phyloP scores from a whole-genome alignment of 257 asterid species.

The Primulina eburnea region DNA sequence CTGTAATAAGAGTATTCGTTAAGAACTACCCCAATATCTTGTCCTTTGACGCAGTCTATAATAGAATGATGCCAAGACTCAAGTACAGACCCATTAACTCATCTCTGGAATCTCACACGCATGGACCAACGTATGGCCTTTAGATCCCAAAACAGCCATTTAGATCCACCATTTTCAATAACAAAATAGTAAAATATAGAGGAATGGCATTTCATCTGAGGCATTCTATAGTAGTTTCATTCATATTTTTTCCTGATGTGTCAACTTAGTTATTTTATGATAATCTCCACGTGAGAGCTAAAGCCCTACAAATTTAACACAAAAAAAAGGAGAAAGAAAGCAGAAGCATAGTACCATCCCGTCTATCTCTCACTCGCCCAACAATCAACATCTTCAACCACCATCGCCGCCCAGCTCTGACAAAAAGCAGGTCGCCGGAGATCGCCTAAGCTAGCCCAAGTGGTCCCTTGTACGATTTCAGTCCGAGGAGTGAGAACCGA shows the following conservation, averaged over 20 bases:
- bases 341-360: no score
- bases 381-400: no score
- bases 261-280: background rate
- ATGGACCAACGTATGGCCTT: background rate
- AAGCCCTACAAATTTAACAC: no score
- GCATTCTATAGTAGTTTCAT: background rate
- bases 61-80: background rate
- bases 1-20: constrained; percentile 35
- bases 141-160: background rate
- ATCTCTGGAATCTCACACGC: background rate
- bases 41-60: background rate
- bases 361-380: no score
- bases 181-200: background rate
- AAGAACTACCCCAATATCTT: background rate
- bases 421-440: no score
- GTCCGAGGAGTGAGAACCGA: no score
- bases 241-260: background rate
- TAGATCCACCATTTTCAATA: background rate
- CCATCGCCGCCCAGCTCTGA: no score
- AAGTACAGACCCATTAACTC: background rate
- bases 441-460: no score
- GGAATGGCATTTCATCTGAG: background rate
- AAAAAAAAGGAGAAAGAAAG: no score
- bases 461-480: no score
- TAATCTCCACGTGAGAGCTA: background rate